Percentiles rank a stretch among this genome's conserved stretches.
These are phyloP conservation scores for Martiniozyma asiatica DNA, from an alignment of 1,139 yeast genomes.

Conservation along the genomic window DNA sequence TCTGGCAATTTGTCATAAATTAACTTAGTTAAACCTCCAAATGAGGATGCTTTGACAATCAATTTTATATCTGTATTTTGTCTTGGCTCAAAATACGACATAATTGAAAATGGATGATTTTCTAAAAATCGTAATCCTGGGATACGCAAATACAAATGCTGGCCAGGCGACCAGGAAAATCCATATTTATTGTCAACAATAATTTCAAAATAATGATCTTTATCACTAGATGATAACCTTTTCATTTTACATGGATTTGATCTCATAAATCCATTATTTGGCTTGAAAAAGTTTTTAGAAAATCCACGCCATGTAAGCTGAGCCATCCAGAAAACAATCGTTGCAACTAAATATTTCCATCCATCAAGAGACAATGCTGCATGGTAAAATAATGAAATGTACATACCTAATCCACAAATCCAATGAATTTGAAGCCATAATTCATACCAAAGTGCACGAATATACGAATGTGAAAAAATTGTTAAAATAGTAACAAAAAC, in stretches of 20 bases:
- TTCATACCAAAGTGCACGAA: conserved; percentile 39
- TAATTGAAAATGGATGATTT: conserved; percentile 55
- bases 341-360: conserved; percentile 41
- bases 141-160: conserved; percentile 45
- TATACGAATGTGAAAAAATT: conserved; percentile 30
- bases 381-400: conserved; percentile 44
- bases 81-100: conserved; percentile 26
- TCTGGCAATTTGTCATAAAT: conserved; percentile 21
- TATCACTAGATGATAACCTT: conserved; percentile 12
- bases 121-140: conserved; percentile 35
- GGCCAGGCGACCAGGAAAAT: conserved; percentile 46
- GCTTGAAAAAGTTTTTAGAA: conserved; percentile 38
- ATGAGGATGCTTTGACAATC: conserved; percentile 34
- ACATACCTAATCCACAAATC: conserved; percentile 43
- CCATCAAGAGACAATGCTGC: conserved; percentile 27
- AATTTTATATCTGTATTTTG: conserved; percentile 29
- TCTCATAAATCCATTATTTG: conserved; percentile 30
- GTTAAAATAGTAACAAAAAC: conserved; percentile 36
- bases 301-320: conserved; percentile 41
- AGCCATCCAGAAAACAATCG: conserved; percentile 43
- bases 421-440: conserved; percentile 46
- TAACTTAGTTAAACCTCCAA: conserved; percentile 34
- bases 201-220: conserved; percentile 26
- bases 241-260: conserved; percentile 21
- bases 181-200: conserved; percentile 28